Conservation (phyloP, 208 protist species). For the Trypanosoma avium region DNA sequence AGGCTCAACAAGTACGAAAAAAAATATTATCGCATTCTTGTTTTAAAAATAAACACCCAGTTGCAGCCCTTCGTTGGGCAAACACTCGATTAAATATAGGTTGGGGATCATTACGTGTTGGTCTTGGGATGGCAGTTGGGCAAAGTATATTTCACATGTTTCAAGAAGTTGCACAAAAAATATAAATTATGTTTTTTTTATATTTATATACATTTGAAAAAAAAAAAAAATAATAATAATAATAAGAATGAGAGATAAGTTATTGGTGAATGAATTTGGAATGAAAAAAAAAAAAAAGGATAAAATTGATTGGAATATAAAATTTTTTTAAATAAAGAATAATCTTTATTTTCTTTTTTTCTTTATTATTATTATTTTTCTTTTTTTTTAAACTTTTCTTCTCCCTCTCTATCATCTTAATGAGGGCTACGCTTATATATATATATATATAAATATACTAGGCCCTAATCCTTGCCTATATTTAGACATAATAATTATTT, state of each 20-base stretch:
- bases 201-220: background rate
- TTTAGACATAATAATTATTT: too few species aligned
- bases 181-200: conserved; percentile 1
- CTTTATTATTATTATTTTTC: too few species aligned
- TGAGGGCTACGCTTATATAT: too few species aligned
- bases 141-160: conserved; percentile 79
- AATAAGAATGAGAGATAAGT: background rate
- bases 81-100: conserved; percentile 89
- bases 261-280: background rate
- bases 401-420: too few species aligned
- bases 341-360: too few species aligned
- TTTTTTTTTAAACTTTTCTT: too few species aligned
- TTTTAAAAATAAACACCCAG: conserved; percentile 32
- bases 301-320: too few species aligned
- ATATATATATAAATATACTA: too few species aligned
- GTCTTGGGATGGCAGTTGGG: conserved; percentile 85
- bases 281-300: background rate
- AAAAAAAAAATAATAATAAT: background rate
- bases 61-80: conserved; percentile 73
- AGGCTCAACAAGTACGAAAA: conserved; percentile 4
- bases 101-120: conserved; percentile 87
- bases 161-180: conserved; percentile 40
- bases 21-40: conserved; percentile 10
- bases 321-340: too few species aligned
- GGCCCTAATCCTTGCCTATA: too few species aligned